Evolutionary conservation across 2,329 filamentous ascomycete genomes (phyloP).

Genomic region (Canariomyces notabilis): DNA sequence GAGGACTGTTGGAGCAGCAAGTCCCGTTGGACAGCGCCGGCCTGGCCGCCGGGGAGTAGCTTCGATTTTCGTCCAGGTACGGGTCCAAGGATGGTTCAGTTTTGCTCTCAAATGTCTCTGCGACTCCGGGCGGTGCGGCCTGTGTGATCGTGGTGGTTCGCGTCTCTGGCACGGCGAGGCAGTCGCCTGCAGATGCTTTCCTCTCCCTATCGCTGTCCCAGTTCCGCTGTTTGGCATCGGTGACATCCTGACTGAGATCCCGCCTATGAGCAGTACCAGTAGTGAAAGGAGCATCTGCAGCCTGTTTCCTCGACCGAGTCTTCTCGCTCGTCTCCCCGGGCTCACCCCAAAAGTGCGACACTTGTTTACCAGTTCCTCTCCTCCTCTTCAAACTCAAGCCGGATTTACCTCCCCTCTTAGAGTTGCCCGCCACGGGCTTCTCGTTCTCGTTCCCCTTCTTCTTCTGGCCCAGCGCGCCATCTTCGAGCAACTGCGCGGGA

Average conservation of each 20-base stretch:
- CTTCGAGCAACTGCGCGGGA: no score
- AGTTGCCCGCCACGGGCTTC: background rate
- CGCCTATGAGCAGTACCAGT: no score
- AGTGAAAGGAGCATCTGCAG: background rate
- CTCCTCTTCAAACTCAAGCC: no score
- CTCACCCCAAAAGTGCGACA: slow-evolving; percentile 18
- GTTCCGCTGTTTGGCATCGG: background rate
- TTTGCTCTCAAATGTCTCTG: background rate
- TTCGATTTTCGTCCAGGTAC: background rate
- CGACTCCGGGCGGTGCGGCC: background rate
- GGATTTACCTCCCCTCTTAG: background rate
- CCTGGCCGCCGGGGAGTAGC: background rate
- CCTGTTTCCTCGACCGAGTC: background rate
- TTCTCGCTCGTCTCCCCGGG: background rate
- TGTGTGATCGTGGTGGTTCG: no score
- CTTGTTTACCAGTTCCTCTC: background rate
- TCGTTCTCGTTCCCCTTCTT: background rate
- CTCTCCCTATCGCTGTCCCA: background rate
- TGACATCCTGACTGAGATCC: background rate
- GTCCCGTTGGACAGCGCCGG: background rate
- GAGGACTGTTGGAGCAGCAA: background rate
- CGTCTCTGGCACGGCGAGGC: background rate
- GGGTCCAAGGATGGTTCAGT: background rate
- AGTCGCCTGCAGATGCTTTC: no score
- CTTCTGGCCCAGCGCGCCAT: background rate